A percentile compares a stretch with the other conserved stretches of the same genome.
These are phyloP conservation scores for Fusarium redolens DNA, from an alignment of 2,329 filamentous ascomycete species.

Conservation along the genomic window DNA sequence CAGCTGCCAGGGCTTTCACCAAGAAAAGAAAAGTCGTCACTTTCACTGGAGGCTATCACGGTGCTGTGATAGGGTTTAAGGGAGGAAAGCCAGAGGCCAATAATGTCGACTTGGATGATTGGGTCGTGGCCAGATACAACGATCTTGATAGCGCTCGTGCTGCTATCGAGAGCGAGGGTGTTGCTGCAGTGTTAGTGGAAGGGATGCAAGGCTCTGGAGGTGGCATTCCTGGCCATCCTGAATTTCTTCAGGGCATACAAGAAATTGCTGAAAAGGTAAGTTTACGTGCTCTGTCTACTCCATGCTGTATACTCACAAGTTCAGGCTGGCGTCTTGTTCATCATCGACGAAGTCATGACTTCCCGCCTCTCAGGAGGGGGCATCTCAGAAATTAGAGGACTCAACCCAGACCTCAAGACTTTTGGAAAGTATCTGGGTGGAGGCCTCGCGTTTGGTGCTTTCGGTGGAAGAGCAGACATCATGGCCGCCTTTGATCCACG, in stretches of 20 bases:
- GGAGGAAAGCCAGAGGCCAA: conserved; percentile 52
- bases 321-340: conserved; percentile 66
- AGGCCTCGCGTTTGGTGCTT: conserved; percentile 73
- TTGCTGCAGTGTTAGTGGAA: conserved; percentile 75
- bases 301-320: background rate
- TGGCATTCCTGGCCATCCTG: conserved; percentile 60
- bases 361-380: conserved; percentile 66
- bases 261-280: conserved; percentile 55
- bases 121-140: conserved; percentile 72
- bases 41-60: conserved; percentile 59
- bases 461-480: conserved; percentile 69
- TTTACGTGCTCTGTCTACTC: background rate
- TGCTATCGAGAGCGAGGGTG: conserved; percentile 57
- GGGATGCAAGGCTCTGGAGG: conserved; percentile 74
- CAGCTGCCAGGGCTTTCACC: conserved; percentile 61
- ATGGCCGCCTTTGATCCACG: conserved; percentile 69
- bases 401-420: conserved; percentile 71
- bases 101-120: conserved; percentile 65
- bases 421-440: conserved; percentile 76
- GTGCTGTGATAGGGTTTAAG: conserved; percentile 52
- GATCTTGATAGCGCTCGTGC: conserved; percentile 59
- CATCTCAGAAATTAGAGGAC: conserved; percentile 53
- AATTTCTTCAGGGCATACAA: conserved; percentile 65
- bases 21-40: conserved; percentile 61
- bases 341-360: conserved; percentile 80